Conservation (phyloP, 2,329 filamentous ascomycete species). For the Metarhizium anisopliae region DNA sequence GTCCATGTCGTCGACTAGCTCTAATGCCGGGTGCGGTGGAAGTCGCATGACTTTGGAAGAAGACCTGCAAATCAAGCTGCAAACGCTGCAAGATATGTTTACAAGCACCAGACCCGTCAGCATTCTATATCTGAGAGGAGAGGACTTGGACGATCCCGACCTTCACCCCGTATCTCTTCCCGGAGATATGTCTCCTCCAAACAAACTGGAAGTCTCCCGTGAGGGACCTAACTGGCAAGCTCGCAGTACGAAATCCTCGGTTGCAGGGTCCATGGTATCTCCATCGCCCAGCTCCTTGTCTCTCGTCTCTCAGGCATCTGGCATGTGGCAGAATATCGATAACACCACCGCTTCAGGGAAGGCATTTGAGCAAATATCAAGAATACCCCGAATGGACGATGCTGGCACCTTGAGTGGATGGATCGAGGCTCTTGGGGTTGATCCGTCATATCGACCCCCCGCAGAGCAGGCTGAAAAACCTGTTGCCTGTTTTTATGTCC, state of each 20-base stretch:
- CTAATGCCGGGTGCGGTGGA: slow-evolving; percentile 34
- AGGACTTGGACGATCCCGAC: slow-evolving; percentile 72
- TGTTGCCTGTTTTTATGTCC: slow-evolving; percentile 84
- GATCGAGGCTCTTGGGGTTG: slow-evolving; percentile 90
- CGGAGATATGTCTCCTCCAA: slow-evolving; percentile 56
- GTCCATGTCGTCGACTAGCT: slow-evolving; percentile 80
- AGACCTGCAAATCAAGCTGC: slow-evolving; percentile 70
- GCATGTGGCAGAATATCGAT: slow-evolving; percentile 49
- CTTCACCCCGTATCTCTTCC: slow-evolving; percentile 65
- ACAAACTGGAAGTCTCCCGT: slow-evolving; percentile 36
- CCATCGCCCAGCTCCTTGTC: slow-evolving; percentile 59
- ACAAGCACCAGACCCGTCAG: slow-evolving; percentile 73
- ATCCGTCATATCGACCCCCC: slow-evolving; percentile 73
- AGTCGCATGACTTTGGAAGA: slow-evolving; percentile 53
- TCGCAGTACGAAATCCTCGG: slow-evolving; percentile 47
- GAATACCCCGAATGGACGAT: slow-evolving; percentile 45
- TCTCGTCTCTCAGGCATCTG: slow-evolving; percentile 46
- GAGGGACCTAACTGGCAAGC: slow-evolving; percentile 42
- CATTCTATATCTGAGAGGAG: slow-evolving; percentile 67
- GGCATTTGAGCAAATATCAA: slow-evolving; percentile 44
- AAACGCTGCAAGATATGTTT: slow-evolving; percentile 79
- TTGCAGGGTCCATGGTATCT: slow-evolving; percentile 54
- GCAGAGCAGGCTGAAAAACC: slow-evolving; percentile 59
- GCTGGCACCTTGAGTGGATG: slow-evolving; percentile 64
- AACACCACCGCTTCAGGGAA: slow-evolving; percentile 35